Evolutionary conservation across 306 rosid genomes (phyloP), one percentile per base, ranked within the genome.

Genomic region (Trichosanthes cucumerina): DNA sequence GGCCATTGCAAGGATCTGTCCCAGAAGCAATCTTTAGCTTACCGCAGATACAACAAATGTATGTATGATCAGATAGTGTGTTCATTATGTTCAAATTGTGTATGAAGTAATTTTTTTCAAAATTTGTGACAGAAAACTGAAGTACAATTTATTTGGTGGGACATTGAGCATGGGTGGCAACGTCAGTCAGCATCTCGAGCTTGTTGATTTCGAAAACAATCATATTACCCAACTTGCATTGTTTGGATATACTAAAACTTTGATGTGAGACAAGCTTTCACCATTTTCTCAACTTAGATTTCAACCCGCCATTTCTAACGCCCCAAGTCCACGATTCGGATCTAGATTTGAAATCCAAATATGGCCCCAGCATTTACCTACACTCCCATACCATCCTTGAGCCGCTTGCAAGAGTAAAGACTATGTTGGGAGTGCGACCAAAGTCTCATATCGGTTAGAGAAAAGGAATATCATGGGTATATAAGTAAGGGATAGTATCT

Each of bases 111-210:
- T 58, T 24, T 68, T 24, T 68, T 56, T 53, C 8, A 34, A 36
- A 6, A 26, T 7, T 70, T 33, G 33, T 19, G 21, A n/a, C 82
- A 84, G 88, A 82, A 31, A 46, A 47, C 79, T 87, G 31, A 81
- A 50, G 77, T 63, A 68, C 72, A 87, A 87, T 78, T 4, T 2
- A 11, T 81, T 87, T 78, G 65, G 34, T 49, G 90, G 85, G 13
- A 69, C 58, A 16, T 71, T 87, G 76, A 72, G 34, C 56, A 34
- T 84, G 36, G 82, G 69, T 7, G 33, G 53, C 19, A 6, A 47
- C 23, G 6, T 65, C 72, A 58, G 77, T 75, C 53, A 33, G 31
- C 39, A 70, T 3, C 78, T 82, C 69, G 13, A 52, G 19, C 82
- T 58, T 28, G 52, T 84, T 46, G 82, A 85, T 79, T 34, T 84